A percentile compares a stretch with the other conserved stretches of the same genome.
Evolutionary conservation across 176 grass and related monocot species (phyloP).

Genomic region (Musa itinerans): DNA sequence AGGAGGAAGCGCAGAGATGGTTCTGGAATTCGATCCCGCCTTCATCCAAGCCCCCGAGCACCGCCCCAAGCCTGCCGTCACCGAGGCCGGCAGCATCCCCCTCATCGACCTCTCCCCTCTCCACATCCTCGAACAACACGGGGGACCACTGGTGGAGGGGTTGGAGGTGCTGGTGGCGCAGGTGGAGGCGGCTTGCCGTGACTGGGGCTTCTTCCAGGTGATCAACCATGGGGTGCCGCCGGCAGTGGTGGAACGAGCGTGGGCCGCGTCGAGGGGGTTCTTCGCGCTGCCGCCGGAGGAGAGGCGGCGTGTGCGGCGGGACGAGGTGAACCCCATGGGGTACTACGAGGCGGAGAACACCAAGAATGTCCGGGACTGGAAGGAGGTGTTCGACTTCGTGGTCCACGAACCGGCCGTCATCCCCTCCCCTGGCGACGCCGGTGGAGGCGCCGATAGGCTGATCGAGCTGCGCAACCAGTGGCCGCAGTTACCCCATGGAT

Average conservation of each 20-base stretch:
- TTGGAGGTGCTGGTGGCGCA: slow-evolving; percentile 28
- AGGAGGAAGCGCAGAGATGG: neutral
- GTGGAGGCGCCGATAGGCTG: slow-evolving; percentile 9
- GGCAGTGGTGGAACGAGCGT: slow-evolving; percentile 27
- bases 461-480: slow-evolving; percentile 64
- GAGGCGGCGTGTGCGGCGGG: slow-evolving; percentile 36
- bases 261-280: slow-evolving; percentile 39
- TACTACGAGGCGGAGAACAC: slow-evolving; percentile 86
- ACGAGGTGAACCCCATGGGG: slow-evolving; percentile 51
- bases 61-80: slow-evolving; percentile 32
- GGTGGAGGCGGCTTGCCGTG: slow-evolving; percentile 57
- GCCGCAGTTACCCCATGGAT: slow-evolving; percentile 40
- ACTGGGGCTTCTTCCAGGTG: slow-evolving; percentile 90
- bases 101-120: slow-evolving; percentile 67
- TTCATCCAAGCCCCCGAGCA: slow-evolving; percentile 83
- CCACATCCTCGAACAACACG: neutral
- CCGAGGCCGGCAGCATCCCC: slow-evolving; percentile 47
- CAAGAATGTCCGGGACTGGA: slow-evolving; percentile 95
- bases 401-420: slow-evolving; percentile 12
- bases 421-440: neutral
- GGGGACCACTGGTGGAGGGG: neutral
- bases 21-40: slow-evolving; percentile 28
- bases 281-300: slow-evolving; percentile 40
- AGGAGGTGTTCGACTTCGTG: slow-evolving; percentile 79
- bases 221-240: slow-evolving; percentile 49